Base-by-base conservation (phyloP, 2,329 filamentous ascomycete genomes). In the Allantophomopsis lycopodina region DNA sequence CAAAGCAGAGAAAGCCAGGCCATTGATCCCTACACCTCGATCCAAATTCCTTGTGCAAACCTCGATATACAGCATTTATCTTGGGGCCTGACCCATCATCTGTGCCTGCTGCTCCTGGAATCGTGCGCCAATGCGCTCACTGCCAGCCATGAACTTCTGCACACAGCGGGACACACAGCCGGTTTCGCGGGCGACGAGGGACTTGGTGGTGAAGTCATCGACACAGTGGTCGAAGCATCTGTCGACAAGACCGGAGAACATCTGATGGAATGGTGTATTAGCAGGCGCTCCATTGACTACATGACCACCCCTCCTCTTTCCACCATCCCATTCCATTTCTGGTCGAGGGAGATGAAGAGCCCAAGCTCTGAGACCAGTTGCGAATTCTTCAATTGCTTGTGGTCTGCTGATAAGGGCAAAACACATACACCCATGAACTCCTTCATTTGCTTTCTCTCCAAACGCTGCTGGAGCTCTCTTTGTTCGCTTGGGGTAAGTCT, bases 401-500 rank as follows among this genome's bases (percentile, higher is more conserved):
- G 39, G 32, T n/a, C 35, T 21, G 5, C 13, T 21, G 31, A 35
- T 16, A 15, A 30, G 38, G 38, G 38, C 39, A 36, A 44, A 41
- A 31, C 41, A 71, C 85, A 53, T 73, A 96, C 91, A 55, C 77
- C 83, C 81, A 96, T 94, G 60, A 98, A 96, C 60, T 96, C 89
- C 69, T 94, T 94, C 73, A 98, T 85, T 67, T 98, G 91, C 66
- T 91, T 93, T 67, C 84, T 83, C 70, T 96, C 87, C 76, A 98
- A 88, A 64, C 91, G 86, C 66, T 76, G 67, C 65, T 94, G 82
- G 59, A 98, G 83, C 72, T 91, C 85, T 66, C 85, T 83, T 70
- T 93, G 84, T 71, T 96, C 89, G 54, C 76, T 62, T 30, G 49
- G 44, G 32, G 54, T 51, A 35, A 58, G 49, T 48, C 54, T 55